Conservation (phyloP, 2,329 filamentous ascomycete genomes). For the Onygenales sp. region DNA sequence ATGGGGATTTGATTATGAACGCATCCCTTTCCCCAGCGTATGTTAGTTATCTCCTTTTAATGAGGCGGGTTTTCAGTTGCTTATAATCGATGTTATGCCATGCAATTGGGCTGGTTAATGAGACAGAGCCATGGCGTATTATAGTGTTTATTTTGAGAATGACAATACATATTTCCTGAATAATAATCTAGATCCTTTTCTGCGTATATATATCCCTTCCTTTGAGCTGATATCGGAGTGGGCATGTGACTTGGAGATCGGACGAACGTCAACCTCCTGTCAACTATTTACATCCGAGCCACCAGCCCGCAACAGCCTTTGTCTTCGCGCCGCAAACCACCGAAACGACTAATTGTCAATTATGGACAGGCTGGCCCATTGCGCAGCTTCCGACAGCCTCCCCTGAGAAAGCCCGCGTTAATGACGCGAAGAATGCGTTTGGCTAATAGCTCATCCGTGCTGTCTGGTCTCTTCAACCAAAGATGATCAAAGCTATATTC, state of each 20-base stretch:
- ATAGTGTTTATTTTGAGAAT: no score
- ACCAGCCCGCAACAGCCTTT: not conserved
- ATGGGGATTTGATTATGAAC: no score
- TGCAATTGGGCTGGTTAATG: no score
- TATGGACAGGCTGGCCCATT: not conserved
- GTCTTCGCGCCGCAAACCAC: not conserved
- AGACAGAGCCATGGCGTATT: no score
- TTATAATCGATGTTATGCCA: no score
- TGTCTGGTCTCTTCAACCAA: constrained; percentile 11
- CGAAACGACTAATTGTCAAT: not conserved
- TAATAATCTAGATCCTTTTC: no score
- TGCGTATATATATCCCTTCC: no score
- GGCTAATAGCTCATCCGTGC: not conserved
- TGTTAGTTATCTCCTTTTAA: no score
- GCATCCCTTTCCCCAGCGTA: no score
- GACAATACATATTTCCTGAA: no score
- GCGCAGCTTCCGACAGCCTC: not conserved
- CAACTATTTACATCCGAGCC: not conserved
- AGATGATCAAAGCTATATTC: constrained; percentile 56
- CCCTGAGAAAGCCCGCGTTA: not conserved
- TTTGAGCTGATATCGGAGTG: not conserved
- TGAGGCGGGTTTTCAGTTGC: no score
- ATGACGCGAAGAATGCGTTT: not conserved
- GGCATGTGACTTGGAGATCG: not conserved
- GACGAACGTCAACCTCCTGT: not conserved